These are phyloP conservation scores for Incumbomyces delicatus DNA, from an alignment of 2,329 filamentous ascomycete genomes.

Conservation along the genomic window DNA sequence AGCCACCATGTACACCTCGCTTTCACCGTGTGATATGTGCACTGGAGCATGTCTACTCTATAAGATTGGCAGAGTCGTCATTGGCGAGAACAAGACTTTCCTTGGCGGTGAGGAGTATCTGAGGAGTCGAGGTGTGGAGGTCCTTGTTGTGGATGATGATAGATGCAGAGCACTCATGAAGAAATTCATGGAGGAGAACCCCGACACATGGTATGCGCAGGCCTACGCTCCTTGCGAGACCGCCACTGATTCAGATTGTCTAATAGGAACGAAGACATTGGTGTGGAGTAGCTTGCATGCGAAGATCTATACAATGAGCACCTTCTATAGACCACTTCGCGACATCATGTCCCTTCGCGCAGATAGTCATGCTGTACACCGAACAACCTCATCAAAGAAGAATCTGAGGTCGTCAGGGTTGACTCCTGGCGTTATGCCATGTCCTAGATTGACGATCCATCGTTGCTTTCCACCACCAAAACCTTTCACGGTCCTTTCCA, in stretches of 20 bases:
- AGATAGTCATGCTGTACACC: slow-evolving; percentile 1
- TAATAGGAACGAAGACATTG: slow-evolving; percentile 50
- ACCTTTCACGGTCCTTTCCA: slow-evolving; percentile 77
- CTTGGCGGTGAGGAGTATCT: slow-evolving; percentile 64
- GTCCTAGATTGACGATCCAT: slow-evolving; percentile 95
- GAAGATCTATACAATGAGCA: neutral
- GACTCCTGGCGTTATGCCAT: slow-evolving; percentile 94
- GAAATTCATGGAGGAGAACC: slow-evolving; percentile 61
- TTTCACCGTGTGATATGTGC: slow-evolving; percentile 75
- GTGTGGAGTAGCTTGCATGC: slow-evolving; percentile 19
- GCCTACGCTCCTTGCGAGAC: neutral
- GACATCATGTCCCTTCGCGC: neutral
- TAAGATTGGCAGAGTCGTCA: slow-evolving; percentile 62
- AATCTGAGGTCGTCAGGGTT: slow-evolving; percentile 88
- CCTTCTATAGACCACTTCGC: neutral
- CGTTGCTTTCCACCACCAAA: slow-evolving; percentile 77
- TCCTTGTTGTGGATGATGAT: slow-evolving; percentile 57
- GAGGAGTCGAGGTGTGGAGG: slow-evolving; percentile 57
- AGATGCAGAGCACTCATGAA: slow-evolving; percentile 62
- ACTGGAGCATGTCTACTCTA: slow-evolving; percentile 70
- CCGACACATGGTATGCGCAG: slow-evolving; percentile 55
- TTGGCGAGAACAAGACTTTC: slow-evolving; percentile 69
- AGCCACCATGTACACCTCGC: slow-evolving; percentile 73
- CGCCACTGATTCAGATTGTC: slow-evolving; percentile 7
- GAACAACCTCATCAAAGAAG: slow-evolving; percentile 67